Base-by-base conservation (phyloP, 2,329 filamentous ascomycete genomes). In the Colletotrichum graminicola region DNA sequence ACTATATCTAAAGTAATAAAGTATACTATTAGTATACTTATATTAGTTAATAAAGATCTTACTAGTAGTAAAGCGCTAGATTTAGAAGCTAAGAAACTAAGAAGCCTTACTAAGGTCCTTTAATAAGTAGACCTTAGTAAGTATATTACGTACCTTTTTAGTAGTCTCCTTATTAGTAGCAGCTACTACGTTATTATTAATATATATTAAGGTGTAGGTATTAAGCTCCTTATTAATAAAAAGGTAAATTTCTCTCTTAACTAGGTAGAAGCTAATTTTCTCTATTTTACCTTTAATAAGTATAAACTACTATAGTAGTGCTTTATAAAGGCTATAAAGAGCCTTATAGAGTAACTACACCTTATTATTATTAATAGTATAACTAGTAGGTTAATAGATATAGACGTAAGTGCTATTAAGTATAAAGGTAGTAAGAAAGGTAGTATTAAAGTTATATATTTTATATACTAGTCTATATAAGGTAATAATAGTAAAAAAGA, bases 1-100 rank as follows among this genome's bases (percentile, higher is more conserved):
- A 3, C 3, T 6, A 10, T 47, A 47, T 1, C 7, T n/a, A 47
- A 47, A 47, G 12, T n/a, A n/a, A n/a, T 47, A n/a, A 14, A 47
- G 18, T 3, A 47, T 47, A 47, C 11, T 11, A 2, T 47, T n/a
- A 47, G 6, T n/a, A n/a, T 47, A 47, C 43, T 47, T 47, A n/a
- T 47, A n/a, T 8, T 47, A n/a, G 0, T 3, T n/a, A 18, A 47
- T 21, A n/a, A n/a, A 47, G 6, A 47, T 47, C 18, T 47, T n/a
- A 1, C 1, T 47, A n/a, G 5, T 1, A n/a, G 2, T n/a, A n/a
- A 1, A n/a, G 2, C 29, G 4, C 29, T n/a, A 21, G 4, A 47
- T 47, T 6, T 47, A n/a, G 6, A 47, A 47, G 43, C 43, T n/a
- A n/a, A 47, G 21, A 14, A 47, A 47, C 8, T 47, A n/a, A 6